A percentile compares a stretch with the other conserved stretches of the same genome.
phyloP scores from a whole-genome alignment of 208 protist species.

The Jaenimonas drosophilae region DNA sequence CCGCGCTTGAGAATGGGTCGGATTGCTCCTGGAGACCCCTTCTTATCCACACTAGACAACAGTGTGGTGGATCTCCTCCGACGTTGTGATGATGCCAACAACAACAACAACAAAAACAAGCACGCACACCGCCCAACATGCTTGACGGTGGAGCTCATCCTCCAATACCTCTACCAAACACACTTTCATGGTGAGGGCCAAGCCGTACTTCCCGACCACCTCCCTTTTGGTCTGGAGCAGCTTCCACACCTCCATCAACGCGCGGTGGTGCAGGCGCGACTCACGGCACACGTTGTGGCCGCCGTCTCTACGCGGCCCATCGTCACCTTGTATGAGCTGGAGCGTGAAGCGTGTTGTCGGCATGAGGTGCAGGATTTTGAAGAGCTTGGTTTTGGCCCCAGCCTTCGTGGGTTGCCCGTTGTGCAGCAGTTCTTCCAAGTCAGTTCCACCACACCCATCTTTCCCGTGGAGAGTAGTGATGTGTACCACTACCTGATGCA shows the following conservation, averaged over 20 bases:
- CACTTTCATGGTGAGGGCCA: no score
- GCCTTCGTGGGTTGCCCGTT: conserved; percentile 39
- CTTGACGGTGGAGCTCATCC: conserved; percentile 6
- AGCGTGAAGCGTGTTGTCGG: conserved; percentile 37
- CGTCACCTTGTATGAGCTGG: conserved; percentile 74
- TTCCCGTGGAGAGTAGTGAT: conserved; percentile 33
- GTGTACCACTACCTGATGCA: conserved; percentile 52
- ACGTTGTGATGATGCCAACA: no score
- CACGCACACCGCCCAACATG: no score
- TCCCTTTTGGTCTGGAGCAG: conserved; percentile 48
- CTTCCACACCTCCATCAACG: conserved; percentile 38
- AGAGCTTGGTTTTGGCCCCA: conserved; percentile 48
- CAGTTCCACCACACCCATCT: conserved; percentile 11
- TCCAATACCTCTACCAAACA: conserved; percentile 1
- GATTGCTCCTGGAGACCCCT: no score
- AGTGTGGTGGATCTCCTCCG: no score
- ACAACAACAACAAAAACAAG: no score
- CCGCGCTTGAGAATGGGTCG: no score
- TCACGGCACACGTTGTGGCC: conserved; percentile 35
- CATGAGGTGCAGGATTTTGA: conserved; percentile 41
- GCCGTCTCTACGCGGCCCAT: conserved; percentile 59
- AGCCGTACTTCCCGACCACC: conserved; percentile 10
- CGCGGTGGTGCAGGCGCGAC: conserved; percentile 30
- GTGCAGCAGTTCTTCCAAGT: conserved; percentile 70
- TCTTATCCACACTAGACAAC: no score